phyloP scores from a whole-genome alignment of 768 basidiomycete genomes.

The Kockovaella imperatae region DNA sequence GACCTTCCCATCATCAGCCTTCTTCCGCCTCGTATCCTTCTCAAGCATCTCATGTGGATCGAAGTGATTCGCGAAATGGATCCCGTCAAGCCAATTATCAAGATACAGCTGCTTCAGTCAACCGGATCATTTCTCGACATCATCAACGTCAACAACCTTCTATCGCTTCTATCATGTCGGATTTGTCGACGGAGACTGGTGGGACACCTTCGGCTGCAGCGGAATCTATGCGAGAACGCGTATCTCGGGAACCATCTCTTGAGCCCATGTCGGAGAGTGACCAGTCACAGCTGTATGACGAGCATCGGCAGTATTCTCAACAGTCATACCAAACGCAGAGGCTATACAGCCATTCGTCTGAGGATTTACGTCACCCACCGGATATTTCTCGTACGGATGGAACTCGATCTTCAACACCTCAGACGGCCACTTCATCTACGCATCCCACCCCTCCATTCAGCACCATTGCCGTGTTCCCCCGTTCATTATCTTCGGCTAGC shows the following conservation, averaged over 20 bases:
- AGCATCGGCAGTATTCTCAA: constrained; percentile 1
- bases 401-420: constrained; percentile 20
- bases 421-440: constrained; percentile 47
- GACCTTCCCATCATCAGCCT: neutral
- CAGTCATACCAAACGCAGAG: no score
- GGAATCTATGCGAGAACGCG: neutral
- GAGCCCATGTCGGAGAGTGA: neutral
- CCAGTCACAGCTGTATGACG: constrained; percentile 13
- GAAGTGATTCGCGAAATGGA: neutral
- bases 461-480: constrained; percentile 17
- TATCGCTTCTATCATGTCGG: constrained; percentile 65
- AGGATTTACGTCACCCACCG: no score
- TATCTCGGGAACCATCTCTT: no score
- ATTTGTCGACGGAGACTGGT: no score
- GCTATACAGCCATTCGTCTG: no score
- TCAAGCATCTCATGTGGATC: constrained; percentile 4
- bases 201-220: constrained; percentile 17
- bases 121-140: constrained; percentile 29
- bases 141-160: constrained; percentile 54
- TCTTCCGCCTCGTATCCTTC: neutral
- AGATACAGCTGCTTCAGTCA: constrained; percentile 26
- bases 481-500: constrained; percentile 54
- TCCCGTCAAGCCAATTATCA: constrained; percentile 10
- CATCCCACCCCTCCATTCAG: constrained; percentile 32
- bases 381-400: no score